Base-by-base conservation (phyloP, 345 rosid species). In the Euphorbia peplus region DNA sequence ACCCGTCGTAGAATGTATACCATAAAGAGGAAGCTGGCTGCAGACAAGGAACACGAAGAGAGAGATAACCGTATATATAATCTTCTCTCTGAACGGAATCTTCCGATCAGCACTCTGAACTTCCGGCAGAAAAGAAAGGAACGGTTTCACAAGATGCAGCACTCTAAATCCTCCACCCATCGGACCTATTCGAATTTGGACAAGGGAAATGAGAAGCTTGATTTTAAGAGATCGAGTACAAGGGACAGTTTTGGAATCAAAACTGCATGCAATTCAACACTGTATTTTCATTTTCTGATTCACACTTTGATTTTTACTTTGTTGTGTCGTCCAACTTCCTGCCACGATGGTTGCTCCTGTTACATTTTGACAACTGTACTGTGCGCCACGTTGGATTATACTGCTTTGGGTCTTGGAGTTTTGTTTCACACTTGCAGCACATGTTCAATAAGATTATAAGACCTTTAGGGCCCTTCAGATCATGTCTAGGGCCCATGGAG, bases 21-120 rank as follows among this genome's bases (percentile, higher is more conserved):
- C 90, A 80, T 86, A 86, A 22, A 88, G 90, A 4, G 89, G 93
- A 39, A 88, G 86, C 81, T 88, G 93, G 66, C 90, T 86, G 86
- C 89, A 86, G 55, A 86, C 89, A 13, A 86, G 79, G 53, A 86
- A 86, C 75, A 84, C 81, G 81, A 88, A 84, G 78, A 30, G 93
- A 79, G 79, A 86, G 63, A 24, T 84, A 78, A 35, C 87, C 73
- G 84, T 86, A 78, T 75, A 86, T 75, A 48, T 73, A 21, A 86
- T 88, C 77, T 86, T 88, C 80, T 86, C 87, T 64, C 90, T 76
- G 74, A 88, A 88, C 7, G 93, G 90, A 61, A 86, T 74, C 70
- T 86, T 86, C 72, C 90, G 79, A 60, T 88, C 86, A 58, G 93
- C 82, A 70, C 79, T 81, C 81, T 88, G 93, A 18, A 88, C 90